These are phyloP conservation scores for Hawksworthiomyces lignivorus DNA, from an alignment of 2,329 filamentous ascomycete species.

Conservation along the genomic window DNA sequence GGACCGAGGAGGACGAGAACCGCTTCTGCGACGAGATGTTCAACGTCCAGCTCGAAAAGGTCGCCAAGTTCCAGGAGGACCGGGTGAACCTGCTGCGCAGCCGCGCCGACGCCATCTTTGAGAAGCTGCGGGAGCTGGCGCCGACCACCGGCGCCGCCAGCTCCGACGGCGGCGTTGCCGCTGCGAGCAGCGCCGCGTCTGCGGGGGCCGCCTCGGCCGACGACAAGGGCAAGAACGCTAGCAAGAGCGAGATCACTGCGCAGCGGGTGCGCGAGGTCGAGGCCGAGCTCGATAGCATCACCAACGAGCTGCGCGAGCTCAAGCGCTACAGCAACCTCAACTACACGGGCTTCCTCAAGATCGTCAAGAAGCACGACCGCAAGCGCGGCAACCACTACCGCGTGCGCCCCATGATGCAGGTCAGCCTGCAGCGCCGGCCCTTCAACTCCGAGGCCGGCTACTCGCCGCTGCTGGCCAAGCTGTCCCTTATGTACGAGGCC, in stretches of 20 bases:
- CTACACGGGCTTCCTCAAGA: slow-evolving; percentile 96
- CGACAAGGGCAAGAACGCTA: slow-evolving; percentile 23
- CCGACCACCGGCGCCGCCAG: too few species aligned
- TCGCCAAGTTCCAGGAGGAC: slow-evolving; percentile 78
- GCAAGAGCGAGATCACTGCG: slow-evolving; percentile 39
- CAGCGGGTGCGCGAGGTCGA: slow-evolving; percentile 62
- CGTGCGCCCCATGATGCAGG: slow-evolving; percentile 84
- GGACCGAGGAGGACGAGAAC: slow-evolving; percentile 93
- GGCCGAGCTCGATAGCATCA: slow-evolving; percentile 76
- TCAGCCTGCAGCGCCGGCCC: slow-evolving; percentile 76
- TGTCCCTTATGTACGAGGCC: slow-evolving; percentile 94
- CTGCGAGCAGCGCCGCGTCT: neutral
- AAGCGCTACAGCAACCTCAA: slow-evolving; percentile 95
- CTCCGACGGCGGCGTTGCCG: slow-evolving; percentile 52
- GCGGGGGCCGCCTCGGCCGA: slow-evolving; percentile 4
- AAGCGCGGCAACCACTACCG: slow-evolving; percentile 81
- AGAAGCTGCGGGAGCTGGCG: slow-evolving; percentile 73
- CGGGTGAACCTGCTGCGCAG: slow-evolving; percentile 55
- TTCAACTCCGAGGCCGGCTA: slow-evolving; percentile 92
- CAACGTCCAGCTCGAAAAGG: slow-evolving; percentile 91
- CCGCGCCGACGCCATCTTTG: slow-evolving; percentile 47
- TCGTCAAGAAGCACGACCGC: slow-evolving; percentile 97
- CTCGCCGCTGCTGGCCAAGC: slow-evolving; percentile 77
- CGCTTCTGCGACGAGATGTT: slow-evolving; percentile 91
- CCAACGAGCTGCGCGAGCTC: slow-evolving; percentile 83